phyloP scores from a whole-genome alignment of 2,329 filamentous ascomycete genomes.

The Penicillium sp. region DNA sequence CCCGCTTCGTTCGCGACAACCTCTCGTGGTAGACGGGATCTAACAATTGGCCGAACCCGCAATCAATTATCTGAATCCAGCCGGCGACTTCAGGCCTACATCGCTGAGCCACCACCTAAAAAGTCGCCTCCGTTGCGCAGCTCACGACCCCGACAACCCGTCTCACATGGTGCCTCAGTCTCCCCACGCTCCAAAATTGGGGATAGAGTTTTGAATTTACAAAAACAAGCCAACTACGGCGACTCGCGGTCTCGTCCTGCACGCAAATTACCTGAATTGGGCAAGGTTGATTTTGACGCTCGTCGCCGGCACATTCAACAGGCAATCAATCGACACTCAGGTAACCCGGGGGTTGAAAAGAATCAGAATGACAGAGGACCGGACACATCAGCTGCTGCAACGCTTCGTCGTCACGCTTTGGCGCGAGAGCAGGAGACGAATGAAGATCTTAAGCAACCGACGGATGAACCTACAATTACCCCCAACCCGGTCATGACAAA shows the following conservation, averaged over 20 bases:
- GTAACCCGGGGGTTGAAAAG: constrained; percentile 69
- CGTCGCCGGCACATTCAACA: constrained; percentile 78
- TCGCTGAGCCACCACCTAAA: constrained; percentile 67
- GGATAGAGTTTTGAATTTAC: constrained; percentile 53
- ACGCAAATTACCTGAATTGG: constrained; percentile 58
- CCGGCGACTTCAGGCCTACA: constrained; percentile 68
- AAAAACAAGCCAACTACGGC: constrained; percentile 36
- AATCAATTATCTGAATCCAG: constrained; percentile 50
- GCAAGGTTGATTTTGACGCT: constrained; percentile 80
- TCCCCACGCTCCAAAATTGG: constrained; percentile 65
- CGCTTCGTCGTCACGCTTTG: constrained; percentile 44
- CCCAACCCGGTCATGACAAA: constrained; percentile 4
- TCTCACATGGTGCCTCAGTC: constrained; percentile 71
- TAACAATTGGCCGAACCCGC: constrained; percentile 32
- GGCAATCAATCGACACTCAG: constrained; percentile 61
- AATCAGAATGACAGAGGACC: constrained; percentile 49
- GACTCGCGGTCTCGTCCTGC: constrained; percentile 35
- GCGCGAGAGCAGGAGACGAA: constrained; percentile 51
- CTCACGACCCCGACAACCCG: constrained; percentile 74
- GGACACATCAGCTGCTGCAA: constrained; percentile 56
- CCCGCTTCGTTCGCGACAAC: constrained; percentile 31
- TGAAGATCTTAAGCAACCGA: constrained; percentile 26
- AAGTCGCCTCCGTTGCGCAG: constrained; percentile 76
- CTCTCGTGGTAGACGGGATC: constrained; percentile 37
- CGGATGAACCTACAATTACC: constrained; percentile 13